These are phyloP conservation scores for Microcyclospora tardicrescens DNA, from an alignment of 2,329 filamentous ascomycete genomes.

Conservation along the genomic window DNA sequence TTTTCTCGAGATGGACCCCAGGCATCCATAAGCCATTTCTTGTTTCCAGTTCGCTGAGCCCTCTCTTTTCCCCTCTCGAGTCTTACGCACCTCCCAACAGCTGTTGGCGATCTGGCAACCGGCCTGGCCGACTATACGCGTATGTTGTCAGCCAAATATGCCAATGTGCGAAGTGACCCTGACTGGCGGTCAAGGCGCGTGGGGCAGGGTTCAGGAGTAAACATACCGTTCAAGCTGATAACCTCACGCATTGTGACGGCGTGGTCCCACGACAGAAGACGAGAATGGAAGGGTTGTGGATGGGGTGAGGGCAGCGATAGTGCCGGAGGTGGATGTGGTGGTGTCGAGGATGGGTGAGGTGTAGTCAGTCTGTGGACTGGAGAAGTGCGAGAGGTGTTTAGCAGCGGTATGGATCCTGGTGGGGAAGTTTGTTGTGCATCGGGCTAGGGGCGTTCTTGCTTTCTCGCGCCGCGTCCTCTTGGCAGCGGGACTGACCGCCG, in stretches of 20 bases:
- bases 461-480: too few relatives aligned
- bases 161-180: conserved; percentile 5
- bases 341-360: background rate
- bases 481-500: conserved; percentile 1
- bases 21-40: conserved; percentile 17
- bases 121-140: conserved; percentile 84
- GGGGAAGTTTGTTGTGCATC: conserved; percentile 1
- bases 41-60: conserved; percentile 2
- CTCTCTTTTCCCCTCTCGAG: conserved; percentile 7
- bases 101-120: conserved; percentile 99
- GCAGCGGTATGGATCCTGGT: conserved; percentile 1
- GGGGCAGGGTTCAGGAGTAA: conserved; percentile 12
- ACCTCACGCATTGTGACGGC: conserved; percentile 85
- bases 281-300: conserved; percentile 3
- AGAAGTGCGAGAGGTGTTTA: too few relatives aligned
- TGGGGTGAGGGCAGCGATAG: conserved; percentile 8
- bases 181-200: conserved; percentile 31
- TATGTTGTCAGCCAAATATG: conserved; percentile 37
- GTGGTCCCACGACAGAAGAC: background rate
- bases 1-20: conserved; percentile 12
- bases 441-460: too few relatives aligned
- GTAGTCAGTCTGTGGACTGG: too few relatives aligned
- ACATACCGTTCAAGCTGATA: conserved; percentile 91
- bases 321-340: conserved; percentile 2
- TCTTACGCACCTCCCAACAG: conserved; percentile 91